These are phyloP conservation scores for Claviceps sp. DNA, from an alignment of 2,329 filamentous ascomycete genomes.

Conservation along the genomic window DNA sequence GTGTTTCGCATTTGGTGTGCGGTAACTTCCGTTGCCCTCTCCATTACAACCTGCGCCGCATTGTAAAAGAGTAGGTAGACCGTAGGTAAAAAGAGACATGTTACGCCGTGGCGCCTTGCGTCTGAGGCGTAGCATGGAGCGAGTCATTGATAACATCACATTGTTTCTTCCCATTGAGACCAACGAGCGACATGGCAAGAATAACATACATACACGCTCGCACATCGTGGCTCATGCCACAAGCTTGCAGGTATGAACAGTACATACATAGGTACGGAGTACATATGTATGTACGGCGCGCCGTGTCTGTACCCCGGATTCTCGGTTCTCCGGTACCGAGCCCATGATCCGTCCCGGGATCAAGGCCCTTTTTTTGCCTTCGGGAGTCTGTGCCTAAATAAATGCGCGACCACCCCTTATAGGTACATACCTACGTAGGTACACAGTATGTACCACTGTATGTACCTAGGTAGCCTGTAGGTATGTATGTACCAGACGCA, in stretches of 20 bases:
- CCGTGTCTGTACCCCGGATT: constrained; percentile 3
- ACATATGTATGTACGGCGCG: neutral
- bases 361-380: neutral
- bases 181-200: neutral
- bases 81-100: neutral
- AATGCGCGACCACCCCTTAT: too few relatives aligned
- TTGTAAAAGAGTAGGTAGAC: too few relatives aligned
- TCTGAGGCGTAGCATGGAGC: neutral
- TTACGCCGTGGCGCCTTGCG: neutral
- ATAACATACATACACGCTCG: neutral
- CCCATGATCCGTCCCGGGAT: neutral
- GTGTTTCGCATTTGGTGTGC: too few relatives aligned
- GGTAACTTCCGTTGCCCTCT: too few relatives aligned
- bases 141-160: neutral
- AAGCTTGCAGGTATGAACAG: neutral
- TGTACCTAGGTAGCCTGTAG: too few relatives aligned
- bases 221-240: neutral
- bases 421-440: too few relatives aligned
- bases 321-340: neutral
- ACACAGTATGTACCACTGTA: neutral
- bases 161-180: neutral
- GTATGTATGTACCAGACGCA: neutral
- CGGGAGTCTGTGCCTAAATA: too few relatives aligned
- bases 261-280: neutral
- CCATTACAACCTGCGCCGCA: too few relatives aligned